Conservation (phyloP, 148 eudicot genomes). For the Fagopyrum esculentum region DNA sequence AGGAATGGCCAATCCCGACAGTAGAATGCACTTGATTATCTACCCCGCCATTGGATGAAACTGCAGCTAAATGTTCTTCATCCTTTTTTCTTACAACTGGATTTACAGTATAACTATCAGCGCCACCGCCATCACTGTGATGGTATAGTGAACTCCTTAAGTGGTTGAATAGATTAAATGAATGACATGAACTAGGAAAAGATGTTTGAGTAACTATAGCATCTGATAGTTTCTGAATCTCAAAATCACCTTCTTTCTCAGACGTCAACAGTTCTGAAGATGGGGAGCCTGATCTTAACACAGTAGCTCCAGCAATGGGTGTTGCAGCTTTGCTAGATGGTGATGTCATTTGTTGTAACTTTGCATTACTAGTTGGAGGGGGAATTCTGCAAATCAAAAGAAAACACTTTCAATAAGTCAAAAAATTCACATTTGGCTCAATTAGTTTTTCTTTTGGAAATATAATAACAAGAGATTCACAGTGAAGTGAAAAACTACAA, state of each 20-base stretch:
- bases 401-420: neutral
- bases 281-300: constrained; percentile 25
- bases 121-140: constrained; percentile 23
- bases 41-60: constrained; percentile 37
- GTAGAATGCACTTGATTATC: constrained; percentile 30
- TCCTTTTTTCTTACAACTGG: constrained; percentile 31
- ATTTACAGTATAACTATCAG: constrained; percentile 20
- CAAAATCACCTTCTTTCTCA: constrained; percentile 51
- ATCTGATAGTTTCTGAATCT: constrained; percentile 51
- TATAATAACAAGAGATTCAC: neutral
- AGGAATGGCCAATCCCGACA: constrained; percentile 28
- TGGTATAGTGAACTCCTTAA: constrained; percentile 29
- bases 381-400: constrained; percentile 13
- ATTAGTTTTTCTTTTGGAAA: neutral
- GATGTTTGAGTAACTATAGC: constrained; percentile 38
- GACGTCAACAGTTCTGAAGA: constrained; percentile 23
- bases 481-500: no score
- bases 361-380: constrained; percentile 49
- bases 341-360: constrained; percentile 26
- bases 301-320: constrained; percentile 19
- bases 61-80: constrained; percentile 23
- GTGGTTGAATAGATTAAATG: constrained; percentile 33
- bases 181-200: constrained; percentile 28
- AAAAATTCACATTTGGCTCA: neutral
- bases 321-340: constrained; percentile 21